Base-by-base conservation (phyloP, 78 protist species). In the Blattamonas nauphoetae region DNA sequence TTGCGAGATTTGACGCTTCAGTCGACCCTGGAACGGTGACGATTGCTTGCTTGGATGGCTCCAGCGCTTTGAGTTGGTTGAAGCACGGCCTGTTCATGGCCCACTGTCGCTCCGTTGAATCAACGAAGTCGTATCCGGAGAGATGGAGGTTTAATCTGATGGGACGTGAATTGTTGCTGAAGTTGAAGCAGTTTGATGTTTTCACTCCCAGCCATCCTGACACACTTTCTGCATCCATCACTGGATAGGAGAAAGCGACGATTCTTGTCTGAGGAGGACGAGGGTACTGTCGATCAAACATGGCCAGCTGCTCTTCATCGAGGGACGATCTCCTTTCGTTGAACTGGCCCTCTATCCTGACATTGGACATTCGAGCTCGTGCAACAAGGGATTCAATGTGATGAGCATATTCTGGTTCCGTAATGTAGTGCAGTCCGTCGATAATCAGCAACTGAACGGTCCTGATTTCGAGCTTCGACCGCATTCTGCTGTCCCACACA, bases 401-500 rank as follows among this genome's bases (percentile, higher is more conserved):
- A 11, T 11, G 71, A 29, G 38, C 71, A 11, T 11, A 11, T 29
- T 11, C 38, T 11, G 21, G 38, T 29, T 11, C 21, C 38, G 11
- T 55, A 11, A 55, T 6, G 11, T 33, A 80, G 55, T 91, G 93
- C 29, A 89, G 1, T 83, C 95, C 99, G 84, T 97, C 99, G 2
- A 90, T 87, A n/a, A 97, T 85, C 44, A 96, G 88, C 21, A 96
- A 85, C 1, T 42, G 3, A 35, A 95, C 92, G 29, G 86, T 45
- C 63, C 83, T 83, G 55, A 96, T 88, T 83, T 86, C 93, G 86
- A 92, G 87, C 99, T 98, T 96, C 29, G 94, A 81, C 45, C 98
- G 94, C 5, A 95, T 90, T 1, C 96, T 36, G 78, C 87, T 63
- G 87, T 97, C 99, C 97, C 96, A 97, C 32, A 88, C 91, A 64